Conservation (phyloP, 2,329 filamentous ascomycete species). For the Gnomoniopsis smithogilvyi region DNA sequence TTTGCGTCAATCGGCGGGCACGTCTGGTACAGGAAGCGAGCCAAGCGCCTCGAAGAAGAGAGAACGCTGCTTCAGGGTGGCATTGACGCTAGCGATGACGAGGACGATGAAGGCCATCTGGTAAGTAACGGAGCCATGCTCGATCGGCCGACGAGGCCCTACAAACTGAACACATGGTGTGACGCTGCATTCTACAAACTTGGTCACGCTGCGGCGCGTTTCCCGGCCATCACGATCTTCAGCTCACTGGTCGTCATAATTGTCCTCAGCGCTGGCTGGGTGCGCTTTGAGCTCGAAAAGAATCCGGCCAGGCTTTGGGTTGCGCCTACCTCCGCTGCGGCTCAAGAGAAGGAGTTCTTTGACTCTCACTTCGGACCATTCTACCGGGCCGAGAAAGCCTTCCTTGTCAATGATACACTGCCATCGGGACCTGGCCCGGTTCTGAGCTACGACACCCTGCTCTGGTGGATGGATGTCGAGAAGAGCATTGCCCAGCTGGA, state of each 20-base stretch:
- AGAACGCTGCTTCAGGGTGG: conserved; percentile 71
- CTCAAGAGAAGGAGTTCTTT: conserved; percentile 91
- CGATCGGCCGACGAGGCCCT: conserved; percentile 74
- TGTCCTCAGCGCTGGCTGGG: conserved; percentile 81
- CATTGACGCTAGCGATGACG: conserved; percentile 79
- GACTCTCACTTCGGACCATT: conserved; percentile 93
- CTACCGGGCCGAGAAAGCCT: conserved; percentile 89
- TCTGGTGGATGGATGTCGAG: conserved; percentile 94
- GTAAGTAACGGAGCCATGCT: conserved; percentile 73
- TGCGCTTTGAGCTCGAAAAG: conserved; percentile 83
- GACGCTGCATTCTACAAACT: conserved; percentile 78
- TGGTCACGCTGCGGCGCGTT: conserved; percentile 76
- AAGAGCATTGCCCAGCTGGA: conserved; percentile 69
- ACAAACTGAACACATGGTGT: conserved; percentile 79
- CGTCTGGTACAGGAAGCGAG: conserved; percentile 70
- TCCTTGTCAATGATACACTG: conserved; percentile 83
- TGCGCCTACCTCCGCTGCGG: conserved; percentile 86
- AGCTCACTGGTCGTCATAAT: conserved; percentile 72
- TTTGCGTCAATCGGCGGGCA: conserved; percentile 68
- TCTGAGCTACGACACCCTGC: conserved; percentile 80
- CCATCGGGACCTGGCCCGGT: conserved; percentile 67
- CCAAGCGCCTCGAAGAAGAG: conserved; percentile 72
- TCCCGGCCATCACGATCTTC: conserved; percentile 79
- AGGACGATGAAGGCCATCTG: conserved; percentile 80
- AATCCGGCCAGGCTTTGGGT: conserved; percentile 95